Evolutionary conservation across 371 early-diverging fungal genomes (phyloP), one percentile per base, ranked within the genome.

Genomic region (Mortierella sp.): DNA sequence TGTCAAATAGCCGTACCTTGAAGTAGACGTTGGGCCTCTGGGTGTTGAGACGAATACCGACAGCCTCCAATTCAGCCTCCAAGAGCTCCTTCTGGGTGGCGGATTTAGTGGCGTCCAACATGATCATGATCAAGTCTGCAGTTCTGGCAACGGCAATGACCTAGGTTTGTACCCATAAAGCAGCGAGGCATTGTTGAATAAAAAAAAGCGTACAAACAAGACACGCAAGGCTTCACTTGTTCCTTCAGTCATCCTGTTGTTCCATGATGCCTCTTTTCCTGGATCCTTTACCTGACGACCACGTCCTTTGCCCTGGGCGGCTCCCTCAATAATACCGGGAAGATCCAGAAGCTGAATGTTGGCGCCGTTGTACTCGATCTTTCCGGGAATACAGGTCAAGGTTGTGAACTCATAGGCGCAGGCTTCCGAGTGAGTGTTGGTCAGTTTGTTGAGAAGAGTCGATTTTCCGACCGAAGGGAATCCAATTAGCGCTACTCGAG

Each of bases 391-490:
- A 74, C 97, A 97, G 8, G 99, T 99, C 86, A 99, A 91, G 0
- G 99, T 99, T 9, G 99, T 99, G 90, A 99, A 99, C 89, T 99
- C 99, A 83, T 99, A 99, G 55, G 93, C 95, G 71, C 93, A 96
- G 70, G 97, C 98, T 82, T 97, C 98, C 9, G 98, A 97, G 81
- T 97, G 95, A 0, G 98, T 98, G 53, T 96, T 95, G 24, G 99
- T 99, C 44, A 98, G 87, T 88, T 97, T 98, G 82, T 95, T 95
- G 71, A 99, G 92, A 64, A 99, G 90, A 4, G 99, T 99, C 28
- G 97, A 97, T 90, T 99, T 99, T 72, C 99, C 99, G 28, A 99
- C 99, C 19, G 99, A 98, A 16, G 99, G 99, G 83, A 99, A 99
- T 73, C 99, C 99, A 85, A 99, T 98, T 91, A 99, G 93, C 4